These are phyloP conservation scores for Meira nashicola DNA, from an alignment of 1,284 basidiomycete species.

Conservation along the genomic window DNA sequence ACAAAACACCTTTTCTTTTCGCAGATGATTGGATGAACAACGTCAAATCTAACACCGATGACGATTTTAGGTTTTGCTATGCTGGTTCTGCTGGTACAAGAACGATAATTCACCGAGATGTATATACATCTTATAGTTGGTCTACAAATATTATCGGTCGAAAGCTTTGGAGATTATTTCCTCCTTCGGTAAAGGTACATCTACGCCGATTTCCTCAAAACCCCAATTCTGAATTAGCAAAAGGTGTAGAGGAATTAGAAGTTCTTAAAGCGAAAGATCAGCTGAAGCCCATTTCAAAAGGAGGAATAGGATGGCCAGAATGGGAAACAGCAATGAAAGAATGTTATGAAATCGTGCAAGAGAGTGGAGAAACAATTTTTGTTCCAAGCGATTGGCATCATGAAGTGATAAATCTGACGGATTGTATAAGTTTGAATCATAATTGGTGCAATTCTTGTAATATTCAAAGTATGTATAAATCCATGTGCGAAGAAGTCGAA, in stretches of 20 bases:
- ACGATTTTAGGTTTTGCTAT: slow-evolving; percentile 57
- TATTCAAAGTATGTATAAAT: slow-evolving; percentile 55
- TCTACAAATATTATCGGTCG: slow-evolving; percentile 59
- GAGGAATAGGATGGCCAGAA: slow-evolving; percentile 19
- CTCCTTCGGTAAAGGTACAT: slow-evolving; percentile 54
- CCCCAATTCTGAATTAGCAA: slow-evolving; percentile 38
- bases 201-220: slow-evolving; percentile 38
- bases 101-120: slow-evolving; percentile 43
- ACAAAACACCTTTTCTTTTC: slow-evolving; percentile 56
- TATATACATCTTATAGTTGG: slow-evolving; percentile 60
- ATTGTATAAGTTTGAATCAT: slow-evolving; percentile 35
- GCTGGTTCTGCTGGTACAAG: slow-evolving; percentile 28
- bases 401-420: slow-evolving; percentile 47
- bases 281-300: slow-evolving; percentile 19
- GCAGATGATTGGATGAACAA: slow-evolving; percentile 58
- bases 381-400: slow-evolving; percentile 52
- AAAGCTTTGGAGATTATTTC: slow-evolving; percentile 60
- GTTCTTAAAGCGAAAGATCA: slow-evolving; percentile 23
- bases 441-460: slow-evolving; percentile 59
- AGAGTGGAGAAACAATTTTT: slow-evolving; percentile 38
- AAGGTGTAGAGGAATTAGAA: slow-evolving; percentile 31
- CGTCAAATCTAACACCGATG: slow-evolving; percentile 15
- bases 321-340: slow-evolving; percentile 17
- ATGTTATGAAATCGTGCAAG: slow-evolving; percentile 14
- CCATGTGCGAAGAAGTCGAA: slow-evolving; percentile 53